Base-by-base conservation (phyloP, 441 rosid species). In the Theobroma grandiflorum region DNA sequence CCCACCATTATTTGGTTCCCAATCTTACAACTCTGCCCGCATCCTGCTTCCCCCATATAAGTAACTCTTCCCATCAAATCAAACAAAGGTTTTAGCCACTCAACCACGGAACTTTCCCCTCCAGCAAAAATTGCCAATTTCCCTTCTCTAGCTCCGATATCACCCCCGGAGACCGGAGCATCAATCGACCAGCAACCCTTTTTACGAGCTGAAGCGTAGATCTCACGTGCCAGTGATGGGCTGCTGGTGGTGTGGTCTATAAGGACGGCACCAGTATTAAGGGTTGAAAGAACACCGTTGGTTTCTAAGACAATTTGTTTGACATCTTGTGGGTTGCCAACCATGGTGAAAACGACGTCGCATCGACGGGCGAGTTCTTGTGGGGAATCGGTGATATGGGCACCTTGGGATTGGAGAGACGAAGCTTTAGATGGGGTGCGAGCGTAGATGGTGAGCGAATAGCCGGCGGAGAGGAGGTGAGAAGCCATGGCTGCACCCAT, bases 401-500 rank as follows among this genome's bases (percentile, higher is more conserved):
- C 95, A 1, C 99, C 99, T 78, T 81, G 70, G 82, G 89, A 78
- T 43, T 83, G 91, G n/a, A 95, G 89, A 12, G 85, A 67, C n/a
- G 78, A 69, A 71, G 95, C 85, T 55, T 89, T 94, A 1, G 90
- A 86, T 1, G 85, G 93, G 59, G 78, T 80, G 55, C 98, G 95
- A 64, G 95, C 93, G 79, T 90, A 96, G 83, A 92, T 16, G 74
- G 91, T 83, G 81, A 94, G 80, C 3, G 79, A 75, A 83, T 92
- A 96, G 66, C 98, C 95, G 35, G 94, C 91, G 9, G 91, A 78
- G 81, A 94, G 89, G 79, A 96, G 84, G 84, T 90, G 97, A 42
- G 94, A 77, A 26, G 92, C 98, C 97, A 93, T 93, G 35, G 97
- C 91, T 1, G 91, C 89, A 37, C 98, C 98, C 97, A 94, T 94